Percentiles rank a stretch among this genome's conserved stretches.
These are phyloP conservation scores for Xylaria intraflava DNA, from an alignment of 495 filamentous ascomycete genomes.

Conservation along the genomic window DNA sequence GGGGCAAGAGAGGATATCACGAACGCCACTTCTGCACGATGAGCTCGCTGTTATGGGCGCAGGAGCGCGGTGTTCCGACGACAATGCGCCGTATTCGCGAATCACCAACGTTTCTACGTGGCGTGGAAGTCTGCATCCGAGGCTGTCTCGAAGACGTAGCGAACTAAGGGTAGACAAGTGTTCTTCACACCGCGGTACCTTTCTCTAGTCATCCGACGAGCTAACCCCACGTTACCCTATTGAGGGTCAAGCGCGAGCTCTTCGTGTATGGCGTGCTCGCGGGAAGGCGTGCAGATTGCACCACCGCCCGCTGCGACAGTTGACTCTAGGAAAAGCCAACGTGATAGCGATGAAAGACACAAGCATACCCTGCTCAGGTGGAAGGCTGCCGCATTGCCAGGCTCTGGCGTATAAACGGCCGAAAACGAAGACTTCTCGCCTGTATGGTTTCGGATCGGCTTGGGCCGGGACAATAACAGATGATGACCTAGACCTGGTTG, in stretches of 20 bases:
- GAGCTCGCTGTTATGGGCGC: neutral
- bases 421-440: neutral
- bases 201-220: neutral
- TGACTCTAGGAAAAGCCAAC: neutral
- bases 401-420: neutral
- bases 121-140: constrained; percentile 4
- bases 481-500: neutral
- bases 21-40: neutral
- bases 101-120: neutral
- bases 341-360: neutral
- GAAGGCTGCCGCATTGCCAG: neutral
- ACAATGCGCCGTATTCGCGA: neutral
- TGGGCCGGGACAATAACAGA: neutral
- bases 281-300: neutral
- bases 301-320: neutral
- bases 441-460: neutral
- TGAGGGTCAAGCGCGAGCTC: neutral
- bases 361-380: neutral
- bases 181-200: constrained; percentile 1
- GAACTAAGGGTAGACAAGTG: neutral
- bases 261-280: neutral
- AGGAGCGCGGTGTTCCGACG: neutral
- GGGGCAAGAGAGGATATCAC: neutral
- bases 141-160: constrained; percentile 1
- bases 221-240: neutral